Percentiles rank a stretch among this genome's conserved stretches.
Evolutionary conservation across 495 filamentous ascomycete species (phyloP).

Genomic region (Xylaria castorea): DNA sequence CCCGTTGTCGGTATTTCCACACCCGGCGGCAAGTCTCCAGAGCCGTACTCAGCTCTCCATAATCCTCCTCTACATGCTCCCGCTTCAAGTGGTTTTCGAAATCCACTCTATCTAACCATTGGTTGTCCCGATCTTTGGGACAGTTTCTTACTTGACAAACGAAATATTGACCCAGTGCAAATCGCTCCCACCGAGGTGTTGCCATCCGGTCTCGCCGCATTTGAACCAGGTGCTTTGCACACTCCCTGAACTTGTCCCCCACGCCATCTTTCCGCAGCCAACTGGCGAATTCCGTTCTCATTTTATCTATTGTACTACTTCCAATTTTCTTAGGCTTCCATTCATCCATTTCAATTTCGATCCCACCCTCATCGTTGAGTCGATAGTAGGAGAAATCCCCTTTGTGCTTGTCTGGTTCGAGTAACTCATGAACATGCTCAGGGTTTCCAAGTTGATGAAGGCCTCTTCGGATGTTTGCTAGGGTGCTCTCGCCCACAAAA

Average conservation of each 20-base stretch:
- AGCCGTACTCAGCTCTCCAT: background rate
- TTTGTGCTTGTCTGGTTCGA: background rate
- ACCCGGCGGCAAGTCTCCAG: background rate
- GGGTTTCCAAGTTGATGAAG: conserved; percentile 24
- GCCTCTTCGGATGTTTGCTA: conserved; percentile 1
- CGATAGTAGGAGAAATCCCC: conserved; percentile 11
- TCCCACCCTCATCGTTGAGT: conserved; percentile 17
- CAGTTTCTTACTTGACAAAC: conserved; percentile 12
- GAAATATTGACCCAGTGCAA: conserved; percentile 21
- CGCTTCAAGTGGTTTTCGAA: conserved; percentile 4
- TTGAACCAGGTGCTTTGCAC: conserved; percentile 19
- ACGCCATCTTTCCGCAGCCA: background rate
- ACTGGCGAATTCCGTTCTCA: background rate
- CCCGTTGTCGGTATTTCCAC: background rate
- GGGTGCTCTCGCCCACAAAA: background rate
- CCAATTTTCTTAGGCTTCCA: conserved; percentile 23
- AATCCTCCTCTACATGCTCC: conserved; percentile 18
- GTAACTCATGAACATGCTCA: conserved; percentile 14
- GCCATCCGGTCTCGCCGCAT: conserved; percentile 14
- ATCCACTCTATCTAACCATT: conserved; percentile 10
- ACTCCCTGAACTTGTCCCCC: background rate
- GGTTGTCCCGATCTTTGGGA: conserved; percentile 7
- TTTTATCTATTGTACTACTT: conserved; percentile 7
- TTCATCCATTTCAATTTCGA: conserved; percentile 23
- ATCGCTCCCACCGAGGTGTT: conserved; percentile 20